A percentile compares a stretch with the other conserved stretches of the same genome.
These are phyloP conservation scores for Thozetella sp. DNA, from an alignment of 495 filamentous ascomycete genomes.

Conservation along the genomic window DNA sequence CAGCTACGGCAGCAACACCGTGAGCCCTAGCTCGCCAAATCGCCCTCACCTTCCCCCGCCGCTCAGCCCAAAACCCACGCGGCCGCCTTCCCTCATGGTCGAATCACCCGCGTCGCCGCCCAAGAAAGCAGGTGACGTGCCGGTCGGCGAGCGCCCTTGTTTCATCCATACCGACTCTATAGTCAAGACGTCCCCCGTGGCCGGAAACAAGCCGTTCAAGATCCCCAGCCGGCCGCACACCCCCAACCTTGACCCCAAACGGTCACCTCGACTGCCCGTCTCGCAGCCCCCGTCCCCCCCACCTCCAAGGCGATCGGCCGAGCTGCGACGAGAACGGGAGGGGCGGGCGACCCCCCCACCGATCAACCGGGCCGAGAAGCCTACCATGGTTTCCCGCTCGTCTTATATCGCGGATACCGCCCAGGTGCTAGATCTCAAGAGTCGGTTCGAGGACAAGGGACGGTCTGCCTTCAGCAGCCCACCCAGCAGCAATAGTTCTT, in stretches of 20 bases:
- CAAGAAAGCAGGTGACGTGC: constrained; percentile 39
- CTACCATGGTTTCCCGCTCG: constrained; percentile 54
- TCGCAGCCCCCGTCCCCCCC: constrained; percentile 55
- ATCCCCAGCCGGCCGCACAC: constrained; percentile 52
- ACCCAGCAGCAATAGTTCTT: constrained; percentile 73
- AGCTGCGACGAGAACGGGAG: constrained; percentile 43
- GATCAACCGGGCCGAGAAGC: constrained; percentile 82
- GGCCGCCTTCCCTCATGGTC: constrained; percentile 70
- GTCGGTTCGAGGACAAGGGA: constrained; percentile 37
- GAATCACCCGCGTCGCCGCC: constrained; percentile 79
- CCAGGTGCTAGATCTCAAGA: constrained; percentile 28
- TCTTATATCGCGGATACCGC: constrained; percentile 22
- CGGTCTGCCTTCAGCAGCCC: constrained; percentile 90
- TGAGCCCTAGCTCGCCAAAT: constrained; percentile 23
- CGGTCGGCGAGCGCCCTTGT: constrained; percentile 33
- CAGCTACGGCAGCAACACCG: constrained; percentile 7
- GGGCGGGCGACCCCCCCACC: constrained; percentile 56
- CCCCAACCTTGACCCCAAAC: constrained; percentile 44
- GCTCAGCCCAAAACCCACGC: constrained; percentile 51
- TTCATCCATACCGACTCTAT: constrained; percentile 49
- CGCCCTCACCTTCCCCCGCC: constrained; percentile 25
- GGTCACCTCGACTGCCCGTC: constrained; percentile 38
- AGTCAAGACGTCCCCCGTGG: constrained; percentile 48
- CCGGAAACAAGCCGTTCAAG: constrained; percentile 52
- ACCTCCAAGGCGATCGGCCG: constrained; percentile 53